These are phyloP conservation scores for Euphorbia lathyris DNA, from an alignment of 345 rosid genomes.

Conservation along the genomic window DNA sequence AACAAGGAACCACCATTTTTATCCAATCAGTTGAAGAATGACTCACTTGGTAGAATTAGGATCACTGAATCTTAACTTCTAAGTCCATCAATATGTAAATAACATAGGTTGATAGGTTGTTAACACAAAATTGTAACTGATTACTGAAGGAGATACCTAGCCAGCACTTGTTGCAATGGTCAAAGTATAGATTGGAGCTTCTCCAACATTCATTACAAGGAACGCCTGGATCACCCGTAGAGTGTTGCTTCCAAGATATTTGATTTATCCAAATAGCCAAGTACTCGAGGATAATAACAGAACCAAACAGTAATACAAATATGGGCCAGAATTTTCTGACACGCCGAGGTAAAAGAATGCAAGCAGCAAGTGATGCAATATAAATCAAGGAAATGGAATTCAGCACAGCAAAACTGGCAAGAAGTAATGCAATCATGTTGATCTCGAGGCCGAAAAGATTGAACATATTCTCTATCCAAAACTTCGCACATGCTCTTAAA, in stretches of 20 bases:
- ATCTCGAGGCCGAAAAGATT: conserved; percentile 47
- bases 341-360: conserved; percentile 33
- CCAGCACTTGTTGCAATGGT: conserved; percentile 47
- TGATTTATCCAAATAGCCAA: conserved; percentile 36
- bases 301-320: conserved; percentile 38
- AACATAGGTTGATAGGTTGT: not conserved
- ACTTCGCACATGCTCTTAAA: conserved; percentile 29
- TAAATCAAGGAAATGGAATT: conserved; percentile 43
- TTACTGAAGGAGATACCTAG: conserved; percentile 25
- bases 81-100: not conserved
- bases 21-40: not conserved
- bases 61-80: not conserved
- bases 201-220: conserved; percentile 46
- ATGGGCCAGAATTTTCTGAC: conserved; percentile 38
- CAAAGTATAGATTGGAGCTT: conserved; percentile 28
- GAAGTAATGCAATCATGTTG: conserved; percentile 42
- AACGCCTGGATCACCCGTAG: conserved; percentile 15
- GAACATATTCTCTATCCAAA: conserved; percentile 41
- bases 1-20: not conserved
- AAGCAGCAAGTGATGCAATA: conserved; percentile 39
- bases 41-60: conserved; percentile 7
- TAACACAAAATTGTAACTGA: not conserved
- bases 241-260: conserved; percentile 15
- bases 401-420: conserved; percentile 46
- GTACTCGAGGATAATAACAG: conserved; percentile 34